Conservation (phyloP, 208 protist genomes). For the Trypanosoma conorhini region DNA sequence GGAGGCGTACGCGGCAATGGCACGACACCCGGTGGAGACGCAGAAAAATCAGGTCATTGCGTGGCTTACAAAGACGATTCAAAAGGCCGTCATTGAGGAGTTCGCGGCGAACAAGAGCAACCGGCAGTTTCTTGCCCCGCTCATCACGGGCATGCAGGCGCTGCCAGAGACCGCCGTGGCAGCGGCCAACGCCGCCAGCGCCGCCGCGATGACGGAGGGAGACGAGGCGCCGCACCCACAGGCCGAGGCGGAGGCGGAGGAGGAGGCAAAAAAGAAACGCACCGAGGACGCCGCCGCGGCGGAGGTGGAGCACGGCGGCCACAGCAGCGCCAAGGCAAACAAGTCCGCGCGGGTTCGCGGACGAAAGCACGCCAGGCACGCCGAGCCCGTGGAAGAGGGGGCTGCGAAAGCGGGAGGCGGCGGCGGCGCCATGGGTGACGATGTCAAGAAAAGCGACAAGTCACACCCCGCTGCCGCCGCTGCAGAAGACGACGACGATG, state of each 20-base stretch:
- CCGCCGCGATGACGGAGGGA: constrained; percentile 15
- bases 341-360: constrained; percentile 11
- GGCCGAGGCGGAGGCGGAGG: neutral
- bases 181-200: constrained; percentile 19
- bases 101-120: constrained; percentile 43
- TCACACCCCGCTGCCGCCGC: neutral
- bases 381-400: constrained; percentile 17
- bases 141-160: constrained; percentile 32
- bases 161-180: constrained; percentile 15
- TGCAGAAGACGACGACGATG: constrained; percentile 6
- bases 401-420: neutral
- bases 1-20: constrained; percentile 42
- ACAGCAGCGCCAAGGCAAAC: neutral
- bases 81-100: constrained; percentile 77
- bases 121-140: constrained; percentile 21
- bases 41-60: constrained; percentile 71
- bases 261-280: constrained; percentile 16
- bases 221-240: constrained; percentile 24
- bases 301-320: neutral
- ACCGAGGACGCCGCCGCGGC: neutral
- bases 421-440: neutral
- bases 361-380: constrained; percentile 20
- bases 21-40: constrained; percentile 23
- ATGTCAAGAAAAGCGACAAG: constrained; percentile 6
- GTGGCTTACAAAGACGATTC: constrained; percentile 82